Evolutionary conservation across 1,139 yeast species (phyloP).

Genomic region (Meyerozyma smithsonii): DNA sequence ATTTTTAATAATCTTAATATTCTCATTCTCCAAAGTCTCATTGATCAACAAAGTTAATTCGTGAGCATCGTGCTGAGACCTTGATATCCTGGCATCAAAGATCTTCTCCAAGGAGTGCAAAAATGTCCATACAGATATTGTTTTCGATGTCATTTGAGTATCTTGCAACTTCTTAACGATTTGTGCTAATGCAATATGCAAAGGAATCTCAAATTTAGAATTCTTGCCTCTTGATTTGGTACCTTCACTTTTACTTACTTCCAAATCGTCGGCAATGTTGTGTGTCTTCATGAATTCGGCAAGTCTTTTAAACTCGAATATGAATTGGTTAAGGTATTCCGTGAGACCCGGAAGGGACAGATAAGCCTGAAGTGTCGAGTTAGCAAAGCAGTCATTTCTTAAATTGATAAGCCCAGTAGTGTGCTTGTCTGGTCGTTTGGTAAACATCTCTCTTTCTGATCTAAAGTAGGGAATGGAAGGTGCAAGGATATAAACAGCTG

Average conservation of each 20-base stretch:
- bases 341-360: constrained; percentile 64
- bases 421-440: constrained; percentile 63
- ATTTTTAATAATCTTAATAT: constrained; percentile 37
- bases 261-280: constrained; percentile 18
- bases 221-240: constrained; percentile 13
- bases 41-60: constrained; percentile 78
- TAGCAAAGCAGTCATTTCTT: constrained; percentile 89
- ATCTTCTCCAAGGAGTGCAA: constrained; percentile 69
- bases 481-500: constrained; percentile 19
- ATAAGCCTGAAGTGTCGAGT: constrained; percentile 84
- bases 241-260: constrained; percentile 19
- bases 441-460: constrained; percentile 27
- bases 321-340: constrained; percentile 51
- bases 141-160: constrained; percentile 49
- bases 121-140: constrained; percentile 75
- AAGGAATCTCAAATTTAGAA: constrained; percentile 35
- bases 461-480: constrained; percentile 17
- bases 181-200: constrained; percentile 54
- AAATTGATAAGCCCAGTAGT: constrained; percentile 81
- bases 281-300: constrained; percentile 22
- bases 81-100: constrained; percentile 71
- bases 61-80: constrained; percentile 92
- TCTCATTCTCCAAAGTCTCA: constrained; percentile 74
- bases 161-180: constrained; percentile 59
- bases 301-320: constrained; percentile 22